phyloP scores from a whole-genome alignment of 164 flowering plant genomes.

The Sextonia rubra region DNA sequence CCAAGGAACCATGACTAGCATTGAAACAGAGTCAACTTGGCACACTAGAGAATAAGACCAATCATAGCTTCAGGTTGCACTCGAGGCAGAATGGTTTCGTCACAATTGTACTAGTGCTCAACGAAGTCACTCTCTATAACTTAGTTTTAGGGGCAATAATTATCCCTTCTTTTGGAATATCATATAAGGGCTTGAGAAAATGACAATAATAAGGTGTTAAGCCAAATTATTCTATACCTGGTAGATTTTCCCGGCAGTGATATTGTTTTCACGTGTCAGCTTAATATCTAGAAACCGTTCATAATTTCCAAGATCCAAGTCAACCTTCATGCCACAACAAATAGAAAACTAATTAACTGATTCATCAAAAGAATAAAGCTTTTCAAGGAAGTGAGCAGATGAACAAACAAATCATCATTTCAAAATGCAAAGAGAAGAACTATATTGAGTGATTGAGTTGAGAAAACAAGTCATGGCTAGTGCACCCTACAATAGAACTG shows the following conservation, averaged over 20 bases:
- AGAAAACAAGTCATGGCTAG: not conserved
- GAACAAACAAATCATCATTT: not conserved
- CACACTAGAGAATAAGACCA: not conserved
- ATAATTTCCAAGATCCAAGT: slow-evolving; percentile 96
- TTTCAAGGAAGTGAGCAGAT: not conserved
- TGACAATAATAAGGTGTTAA: not conserved
- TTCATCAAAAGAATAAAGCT: not conserved
- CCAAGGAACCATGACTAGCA: not conserved
- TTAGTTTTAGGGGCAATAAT: not conserved
- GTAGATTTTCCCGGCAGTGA: slow-evolving; percentile 92
- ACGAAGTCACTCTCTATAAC: not conserved
- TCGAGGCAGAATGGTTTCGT: not conserved
- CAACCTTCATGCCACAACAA: slow-evolving; percentile 53
- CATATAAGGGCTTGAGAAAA: not conserved
- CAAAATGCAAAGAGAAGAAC: not conserved
- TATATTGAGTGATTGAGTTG: not conserved
- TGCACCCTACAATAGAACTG: too few relatives aligned
- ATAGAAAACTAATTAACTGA: not conserved
- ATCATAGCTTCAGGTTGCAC: not conserved
- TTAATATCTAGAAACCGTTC: slow-evolving; percentile 81
- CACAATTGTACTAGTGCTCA: not conserved
- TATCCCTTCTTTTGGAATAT: not conserved
- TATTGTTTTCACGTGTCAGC: slow-evolving; percentile 85
- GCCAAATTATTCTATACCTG: slow-evolving; percentile 37
- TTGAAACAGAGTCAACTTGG: not conserved